Percentiles rank a stretch among this genome's conserved stretches.
phyloP scores from a whole-genome alignment of 345 rosid species.

The Heritiera fomes region DNA sequence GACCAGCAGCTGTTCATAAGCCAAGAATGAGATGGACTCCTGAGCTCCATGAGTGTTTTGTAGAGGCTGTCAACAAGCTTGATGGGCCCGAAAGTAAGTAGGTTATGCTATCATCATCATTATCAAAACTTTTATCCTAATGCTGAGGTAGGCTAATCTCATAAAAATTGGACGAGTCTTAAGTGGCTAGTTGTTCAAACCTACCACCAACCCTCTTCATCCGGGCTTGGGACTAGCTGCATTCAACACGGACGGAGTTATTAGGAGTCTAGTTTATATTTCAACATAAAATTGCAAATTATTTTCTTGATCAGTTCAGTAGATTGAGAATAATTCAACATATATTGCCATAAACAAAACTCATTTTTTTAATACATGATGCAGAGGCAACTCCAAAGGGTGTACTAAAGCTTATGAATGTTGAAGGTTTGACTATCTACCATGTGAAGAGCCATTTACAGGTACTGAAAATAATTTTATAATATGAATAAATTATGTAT shows the following conservation, averaged over 20 bases:
- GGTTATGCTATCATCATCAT: not conserved
- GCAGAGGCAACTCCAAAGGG: conserved; percentile 95
- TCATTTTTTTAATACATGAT: conserved; percentile 29
- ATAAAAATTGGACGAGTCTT: too few species aligned
- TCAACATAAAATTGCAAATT: not conserved
- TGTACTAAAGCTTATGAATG: conserved; percentile 87
- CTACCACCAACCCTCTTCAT: too few species aligned
- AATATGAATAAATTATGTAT: conserved; percentile 19
- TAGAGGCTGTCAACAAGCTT: conserved; percentile 71
- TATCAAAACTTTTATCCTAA: too few species aligned
- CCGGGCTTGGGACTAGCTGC: too few species aligned
- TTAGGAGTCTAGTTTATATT: not conserved
- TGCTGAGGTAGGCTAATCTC: too few species aligned
- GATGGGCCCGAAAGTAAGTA: conserved; percentile 93
- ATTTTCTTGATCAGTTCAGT: not conserved
- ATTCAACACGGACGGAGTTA: too few species aligned
- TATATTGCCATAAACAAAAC: not conserved
- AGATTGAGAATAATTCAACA: not conserved
- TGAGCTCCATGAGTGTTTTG: conserved; percentile 73
- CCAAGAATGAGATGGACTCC: conserved; percentile 97
- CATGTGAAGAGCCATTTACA: conserved; percentile 96
- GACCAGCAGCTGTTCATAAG: conserved; percentile 51
- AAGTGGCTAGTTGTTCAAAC: too few species aligned
- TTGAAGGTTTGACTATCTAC: conserved; percentile 85
- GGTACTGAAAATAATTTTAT: conserved; percentile 43